Base-by-base conservation (phyloP, 768 basidiomycete species). In the Boletus sp. region DNA sequence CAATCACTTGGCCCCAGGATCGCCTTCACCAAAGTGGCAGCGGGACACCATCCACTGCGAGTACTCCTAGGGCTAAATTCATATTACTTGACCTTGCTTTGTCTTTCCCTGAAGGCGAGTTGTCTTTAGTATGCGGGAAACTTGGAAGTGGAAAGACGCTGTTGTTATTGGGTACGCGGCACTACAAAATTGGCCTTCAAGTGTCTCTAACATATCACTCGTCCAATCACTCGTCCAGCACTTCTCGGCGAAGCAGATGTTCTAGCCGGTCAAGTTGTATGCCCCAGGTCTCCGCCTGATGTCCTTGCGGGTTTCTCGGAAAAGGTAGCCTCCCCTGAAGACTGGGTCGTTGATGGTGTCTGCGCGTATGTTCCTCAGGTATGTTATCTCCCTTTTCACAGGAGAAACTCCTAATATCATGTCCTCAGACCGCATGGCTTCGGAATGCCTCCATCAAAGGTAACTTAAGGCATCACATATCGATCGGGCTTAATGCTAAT, bases 131-230 rank as follows among this genome's bases (percentile, higher is more conserved):
- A 17, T 94, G 92, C 63, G 94, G 94, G 2, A 91, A 93, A 64
- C 76, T 96, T 10, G 93, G 92, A 4, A 88, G 88, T 17, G 93
- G 94, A 27, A 97, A 96, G 74, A 90, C 93, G 0, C 73, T 97
- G 7, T 68, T 96, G 30, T 72, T 96, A n/a, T 76, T 88, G 32
- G 79, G 88, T 80, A 58, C 5, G 67, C 49, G 5, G 40, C 25
- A 21, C 17, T 19, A 27, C 33, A 21, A 42, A 25, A 14, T n/a
- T 37, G 5, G 8, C 3, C 7, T 9, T 51, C 10, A 33, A 37
- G n/a, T 44, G n/a, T 25, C 40, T 19, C 53, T 64, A 60, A 64
- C 44, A 21, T 46, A 19, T 53, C 13, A 5, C 25, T 40, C 7
- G 14, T 52, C 47, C 59, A 85, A 19, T 53, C 13, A 5, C 25